Percentiles rank a stretch among this genome's conserved stretches.
These are phyloP conservation scores for Pleurostoma richardsiae DNA, from an alignment of 2,329 filamentous ascomycete genomes.

Conservation along the genomic window DNA sequence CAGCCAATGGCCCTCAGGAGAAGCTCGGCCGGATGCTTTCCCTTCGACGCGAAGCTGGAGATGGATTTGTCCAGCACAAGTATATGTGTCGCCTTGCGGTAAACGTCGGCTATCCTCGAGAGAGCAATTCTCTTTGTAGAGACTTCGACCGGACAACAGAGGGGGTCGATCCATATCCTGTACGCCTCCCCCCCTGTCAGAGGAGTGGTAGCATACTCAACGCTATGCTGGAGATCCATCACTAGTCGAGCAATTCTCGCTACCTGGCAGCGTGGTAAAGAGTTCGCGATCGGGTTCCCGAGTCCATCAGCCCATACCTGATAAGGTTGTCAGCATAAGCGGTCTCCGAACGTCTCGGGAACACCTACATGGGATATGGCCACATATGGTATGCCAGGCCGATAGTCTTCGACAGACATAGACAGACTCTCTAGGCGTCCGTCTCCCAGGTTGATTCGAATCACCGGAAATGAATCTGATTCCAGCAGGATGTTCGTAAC, in stretches of 20 bases:
- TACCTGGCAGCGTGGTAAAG: slow-evolving; percentile 24
- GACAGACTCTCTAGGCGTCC: slow-evolving; percentile 8
- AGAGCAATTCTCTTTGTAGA: slow-evolving; percentile 20
- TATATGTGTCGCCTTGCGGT: slow-evolving; percentile 22
- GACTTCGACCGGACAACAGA: slow-evolving; percentile 23
- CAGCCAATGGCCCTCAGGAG: slow-evolving; percentile 21
- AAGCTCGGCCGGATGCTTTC: slow-evolving; percentile 15
- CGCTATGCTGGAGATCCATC: slow-evolving; percentile 8
- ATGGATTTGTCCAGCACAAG: slow-evolving; percentile 26
- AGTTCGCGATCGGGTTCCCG: slow-evolving; percentile 21
- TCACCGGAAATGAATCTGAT: slow-evolving; percentile 12
- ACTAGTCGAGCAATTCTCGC: slow-evolving; percentile 16
- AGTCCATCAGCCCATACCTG: slow-evolving; percentile 29
- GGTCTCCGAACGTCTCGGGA: no score
- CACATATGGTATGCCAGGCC: slow-evolving; percentile 18
- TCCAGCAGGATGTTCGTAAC: slow-evolving; percentile 10
- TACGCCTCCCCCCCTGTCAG: slow-evolving; percentile 7
- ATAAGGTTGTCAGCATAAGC: background rate
- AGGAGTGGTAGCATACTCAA: background rate
- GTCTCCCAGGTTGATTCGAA: slow-evolving; percentile 3
- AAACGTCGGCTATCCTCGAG: slow-evolving; percentile 24
- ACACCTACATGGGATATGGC: slow-evolving; percentile 24
- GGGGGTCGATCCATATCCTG: slow-evolving; percentile 25
- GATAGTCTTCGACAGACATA: slow-evolving; percentile 15
- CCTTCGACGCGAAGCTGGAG: slow-evolving; percentile 10